These are phyloP conservation scores for Aphanocladium album DNA, from an alignment of 2,329 filamentous ascomycete species.

Conservation along the genomic window DNA sequence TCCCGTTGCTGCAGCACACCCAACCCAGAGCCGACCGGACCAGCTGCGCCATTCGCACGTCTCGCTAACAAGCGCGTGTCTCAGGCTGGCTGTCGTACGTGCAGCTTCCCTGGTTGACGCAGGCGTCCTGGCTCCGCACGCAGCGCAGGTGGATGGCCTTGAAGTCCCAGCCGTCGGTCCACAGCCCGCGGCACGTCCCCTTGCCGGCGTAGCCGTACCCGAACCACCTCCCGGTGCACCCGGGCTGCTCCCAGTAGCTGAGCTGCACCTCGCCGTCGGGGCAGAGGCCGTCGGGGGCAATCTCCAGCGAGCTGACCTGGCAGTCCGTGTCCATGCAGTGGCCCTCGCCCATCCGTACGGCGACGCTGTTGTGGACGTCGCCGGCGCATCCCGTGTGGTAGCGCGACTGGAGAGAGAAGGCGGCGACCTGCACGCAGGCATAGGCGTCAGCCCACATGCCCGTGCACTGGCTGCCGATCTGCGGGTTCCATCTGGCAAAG, in stretches of 20 bases:
- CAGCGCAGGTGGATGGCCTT: constrained; percentile 3
- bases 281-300: neutral
- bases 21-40: too few species aligned
- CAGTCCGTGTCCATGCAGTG: constrained; percentile 13
- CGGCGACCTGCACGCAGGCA: constrained; percentile 11
- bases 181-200: neutral
- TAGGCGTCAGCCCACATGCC: constrained; percentile 13
- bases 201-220: constrained; percentile 4
- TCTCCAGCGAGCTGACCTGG: neutral
- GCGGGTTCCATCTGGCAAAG: constrained; percentile 16
- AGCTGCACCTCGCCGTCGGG: constrained; percentile 3
- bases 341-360: neutral
- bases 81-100: neutral
- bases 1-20: too few species aligned
- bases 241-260: constrained; percentile 9
- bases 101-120: neutral
- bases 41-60: too few species aligned
- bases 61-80: too few species aligned
- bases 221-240: constrained; percentile 6
- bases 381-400: constrained; percentile 13
- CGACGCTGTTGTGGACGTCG: constrained; percentile 2
- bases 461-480: constrained; percentile 6
- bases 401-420: neutral
- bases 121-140: neutral
- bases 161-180: neutral